Evolutionary conservation across 129 eudicot species (phyloP), one percentile per base, ranked within the genome.

Genomic region (Logfia minima): DNA sequence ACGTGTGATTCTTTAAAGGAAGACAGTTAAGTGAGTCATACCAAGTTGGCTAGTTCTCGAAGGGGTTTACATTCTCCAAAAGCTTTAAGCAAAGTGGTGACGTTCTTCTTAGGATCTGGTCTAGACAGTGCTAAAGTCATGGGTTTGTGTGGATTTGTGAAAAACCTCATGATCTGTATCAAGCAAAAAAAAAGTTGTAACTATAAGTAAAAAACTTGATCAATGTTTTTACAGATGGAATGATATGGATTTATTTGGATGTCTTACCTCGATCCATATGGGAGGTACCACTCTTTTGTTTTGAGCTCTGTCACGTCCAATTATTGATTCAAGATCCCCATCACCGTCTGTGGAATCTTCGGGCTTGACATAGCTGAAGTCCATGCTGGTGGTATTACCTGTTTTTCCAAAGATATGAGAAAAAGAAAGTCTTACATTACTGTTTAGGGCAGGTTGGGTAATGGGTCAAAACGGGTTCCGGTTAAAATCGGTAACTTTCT

Each of bases 341-440:
- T 90, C 90, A 6, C 81, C 77, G 8, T 87, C 92, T 21, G 71
- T 61, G 26, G 85, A 55, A 76, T 85, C 93, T 85, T 88, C 84
- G 39, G 87, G 71, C 32, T 82, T 86, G 43, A 91, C 91, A 70
- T 78, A 86, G 86, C 96, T 91, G 83, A 91, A 91, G 91, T 91
- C 96, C 93, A 91, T 88, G 32, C 96, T 26, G 93, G 96, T 79
- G 93, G 93, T 78, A 91, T 91, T 62, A 91, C 96, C 96, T 91
- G 35, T 55, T 37, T 43, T 80, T 59, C 39, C 39, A 75, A 43
- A 8, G 59, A 81, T 26, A 26, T 39, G 10, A 56, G 1, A 60
- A 66, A 39, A 56, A 19, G 37, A 59, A 64, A 74, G 74, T 48
- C 32, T 79, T 41, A 24, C 71, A 60, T 10, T 52, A 32, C 5